Percentiles rank a stretch among this genome's conserved stretches.
Evolutionary conservation across 345 rosid species (phyloP).

Genomic region (Leavenworthia alabamica): DNA sequence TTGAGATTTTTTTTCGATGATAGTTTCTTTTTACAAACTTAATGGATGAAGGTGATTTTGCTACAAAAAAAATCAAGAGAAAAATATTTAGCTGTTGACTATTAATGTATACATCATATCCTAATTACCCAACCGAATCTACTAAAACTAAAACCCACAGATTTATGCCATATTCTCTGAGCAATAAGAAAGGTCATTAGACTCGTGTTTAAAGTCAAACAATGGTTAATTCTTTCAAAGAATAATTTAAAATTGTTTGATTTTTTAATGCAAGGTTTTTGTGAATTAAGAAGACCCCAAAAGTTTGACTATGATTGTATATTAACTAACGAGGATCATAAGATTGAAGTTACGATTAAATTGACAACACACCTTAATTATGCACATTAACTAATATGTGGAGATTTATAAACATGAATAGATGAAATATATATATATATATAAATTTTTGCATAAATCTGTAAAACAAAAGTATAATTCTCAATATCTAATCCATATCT

Average conservation of each 20-base stretch:
- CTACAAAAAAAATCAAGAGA: no score
- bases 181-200: neutral
- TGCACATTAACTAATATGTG: neutral
- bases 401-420: neutral
- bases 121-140: neutral
- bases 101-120: neutral
- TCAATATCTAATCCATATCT: neutral
- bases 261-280: neutral
- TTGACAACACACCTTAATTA: neutral
- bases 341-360: neutral
- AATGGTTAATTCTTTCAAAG: no score
- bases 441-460: neutral
- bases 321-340: neutral
- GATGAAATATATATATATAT: neutral
- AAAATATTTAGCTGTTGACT: neutral
- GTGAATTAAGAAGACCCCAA: no score
- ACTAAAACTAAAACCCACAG: no score
- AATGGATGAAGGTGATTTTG: no score
- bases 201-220: no score
- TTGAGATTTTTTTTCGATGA: neutral
- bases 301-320: neutral
- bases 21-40: no score
- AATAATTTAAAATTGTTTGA: neutral
- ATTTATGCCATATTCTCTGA: constrained; percentile 9
- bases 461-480: neutral